Evolutionary conservation across 306 rosid species (phyloP), one percentile per base, ranked within the genome.

Genomic region (Casuarina cunninghamiana): DNA sequence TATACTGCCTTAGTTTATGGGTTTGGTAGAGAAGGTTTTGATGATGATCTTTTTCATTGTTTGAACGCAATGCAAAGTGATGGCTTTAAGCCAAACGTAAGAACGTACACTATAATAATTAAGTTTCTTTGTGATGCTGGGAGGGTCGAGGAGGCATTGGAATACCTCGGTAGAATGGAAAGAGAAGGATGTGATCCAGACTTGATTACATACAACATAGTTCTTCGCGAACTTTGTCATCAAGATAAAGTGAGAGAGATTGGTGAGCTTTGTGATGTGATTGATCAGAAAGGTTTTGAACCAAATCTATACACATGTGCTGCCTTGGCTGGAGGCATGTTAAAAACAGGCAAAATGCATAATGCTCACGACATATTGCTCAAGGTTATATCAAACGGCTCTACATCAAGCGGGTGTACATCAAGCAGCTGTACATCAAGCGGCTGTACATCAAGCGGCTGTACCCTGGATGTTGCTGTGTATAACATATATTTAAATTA

Each of bases 1-100:
- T 81, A 84, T 77, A 81, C 88, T 71, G 90, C 90, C 76, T 82
- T 87, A 70, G 43, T 81, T 3, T 87, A 77, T 53, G 84, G 88
- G 21, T 84, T 87, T 71, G 71, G 86, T 74, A 87, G 79, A 68
- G 86, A 84, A 79, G 76, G 84, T 53, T 71, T 82, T 62, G 78
- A 80, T 76, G 16, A 61, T 43, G 72, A 82, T 81, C 72, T 84
- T 77, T 51, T 73, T 37, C 49, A 26, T 54, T 84, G 83, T 67
- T 79, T 84, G 71, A 75, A 79, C 74, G 81, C 62, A 74, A 84
- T 87, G 88, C 70, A 78, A 72, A 74, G 68, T 82, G 82, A 73
- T 77, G 86, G 88, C 46, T 81, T 71, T 67, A 84, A 63, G 81
- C 83, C 83, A 41, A 87, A 82, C 77, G 81, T 71, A 44, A 71